phyloP scores from a whole-genome alignment of 1,284 basidiomycete genomes.

The Golubevia pallescens region DNA sequence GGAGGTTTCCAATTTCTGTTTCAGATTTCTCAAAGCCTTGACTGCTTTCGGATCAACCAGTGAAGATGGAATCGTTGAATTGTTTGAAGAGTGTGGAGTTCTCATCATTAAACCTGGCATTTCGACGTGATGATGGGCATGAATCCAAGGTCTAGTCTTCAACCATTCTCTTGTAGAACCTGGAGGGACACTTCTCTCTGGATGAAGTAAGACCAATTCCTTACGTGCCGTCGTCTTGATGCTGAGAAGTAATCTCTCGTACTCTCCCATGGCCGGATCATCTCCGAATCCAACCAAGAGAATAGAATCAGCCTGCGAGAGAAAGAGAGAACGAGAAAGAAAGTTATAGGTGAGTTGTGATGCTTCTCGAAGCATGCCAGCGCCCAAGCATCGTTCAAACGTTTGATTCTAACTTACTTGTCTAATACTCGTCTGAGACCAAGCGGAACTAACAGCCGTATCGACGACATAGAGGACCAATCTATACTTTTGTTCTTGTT shows the following conservation, averaged over 20 bases:
- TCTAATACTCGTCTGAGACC: slow-evolving; percentile 59
- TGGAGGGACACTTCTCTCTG: slow-evolving; percentile 54
- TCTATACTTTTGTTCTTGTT: slow-evolving; percentile 56
- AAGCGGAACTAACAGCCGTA: slow-evolving; percentile 56
- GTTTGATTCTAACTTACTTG: background rate
- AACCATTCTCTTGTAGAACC: slow-evolving; percentile 63
- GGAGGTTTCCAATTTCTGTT: slow-evolving; percentile 52
- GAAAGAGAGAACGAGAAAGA: background rate
- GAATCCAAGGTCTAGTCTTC: slow-evolving; percentile 57
- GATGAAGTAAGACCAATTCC: slow-evolving; percentile 61
- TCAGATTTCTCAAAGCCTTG: slow-evolving; percentile 51
- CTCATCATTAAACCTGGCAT: slow-evolving; percentile 35
- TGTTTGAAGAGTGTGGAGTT: slow-evolving; percentile 7
- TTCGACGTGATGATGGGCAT: slow-evolving; percentile 62
- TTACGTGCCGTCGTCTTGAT: slow-evolving; percentile 64
- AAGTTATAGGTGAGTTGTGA: background rate
- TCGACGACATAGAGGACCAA: slow-evolving; percentile 62
- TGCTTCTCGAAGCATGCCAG: background rate
- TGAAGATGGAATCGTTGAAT: slow-evolving; percentile 15
- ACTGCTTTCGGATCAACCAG: slow-evolving; percentile 42
- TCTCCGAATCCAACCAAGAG: slow-evolving; percentile 61
- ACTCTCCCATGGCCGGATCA: slow-evolving; percentile 85
- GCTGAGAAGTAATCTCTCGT: slow-evolving; percentile 65
- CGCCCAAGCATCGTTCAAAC: background rate
- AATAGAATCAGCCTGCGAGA: slow-evolving; percentile 54